Base-by-base conservation (phyloP, 352 stramenopile genomes). In the Phytophthora brassicae region DNA sequence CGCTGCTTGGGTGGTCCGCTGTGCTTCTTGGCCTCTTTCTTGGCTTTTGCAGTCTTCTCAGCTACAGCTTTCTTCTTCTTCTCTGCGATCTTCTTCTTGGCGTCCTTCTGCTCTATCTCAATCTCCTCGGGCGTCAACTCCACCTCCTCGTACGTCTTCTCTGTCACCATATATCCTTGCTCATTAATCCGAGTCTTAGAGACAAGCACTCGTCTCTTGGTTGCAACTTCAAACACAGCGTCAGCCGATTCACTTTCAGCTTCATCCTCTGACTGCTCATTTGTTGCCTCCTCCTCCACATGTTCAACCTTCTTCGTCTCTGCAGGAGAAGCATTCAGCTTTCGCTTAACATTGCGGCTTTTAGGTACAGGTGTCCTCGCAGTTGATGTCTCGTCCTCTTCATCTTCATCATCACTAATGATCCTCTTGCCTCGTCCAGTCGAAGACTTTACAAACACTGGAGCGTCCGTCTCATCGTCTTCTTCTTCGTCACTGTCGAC, bases 101-200 rank as follows among this genome's bases (percentile, higher is more conserved):
- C 64, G 38, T 74, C 64, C 26, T 77, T 62, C 13, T 70, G 61
- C 45, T 90, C 81, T 35, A 80, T 68, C 38, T 74, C 69, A 33
- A 89, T 66, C 45, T 89, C 77, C 43, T 88, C 77, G 2, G 63
- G 43, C 36, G 77, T 87, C 24, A 90, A 58, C 47, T 91, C 75
- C 33, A 90, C 74, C 36, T 92, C 82, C 26, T 94, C 77, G 38
- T 80, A 86, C 35, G 67, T 70, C 44, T 87, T 87, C 65, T 94
- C 85, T 24, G 83, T 94, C 24, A 91, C 81, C 85, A 94, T 94
- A 73, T 94, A 94, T 22, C 85, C 85, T 46, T 89, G 62, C 23
- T 91, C 79, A 44, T 88, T 91, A 60, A 94, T 89, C 48, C 75
- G 72, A 36, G 83, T 90, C 66, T 89, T 94, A 31, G 64, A 80